Evolutionary conservation across 441 rosid species (phyloP).

Genomic region (Breynia disticha): DNA sequence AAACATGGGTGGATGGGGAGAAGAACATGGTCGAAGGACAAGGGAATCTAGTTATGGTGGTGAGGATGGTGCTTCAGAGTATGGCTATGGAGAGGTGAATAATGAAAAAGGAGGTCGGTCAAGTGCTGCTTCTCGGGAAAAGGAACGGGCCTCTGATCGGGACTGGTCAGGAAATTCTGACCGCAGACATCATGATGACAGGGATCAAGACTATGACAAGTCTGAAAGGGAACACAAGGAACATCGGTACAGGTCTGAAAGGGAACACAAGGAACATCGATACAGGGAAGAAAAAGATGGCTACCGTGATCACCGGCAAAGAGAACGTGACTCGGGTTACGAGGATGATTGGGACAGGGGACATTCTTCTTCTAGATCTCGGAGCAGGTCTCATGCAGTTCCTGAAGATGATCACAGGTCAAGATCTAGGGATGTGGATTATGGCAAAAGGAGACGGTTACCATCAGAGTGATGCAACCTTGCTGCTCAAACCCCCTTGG

Average conservation of each 20-base stretch:
- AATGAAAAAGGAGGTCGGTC: conserved; percentile 71
- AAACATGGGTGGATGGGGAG: conserved; percentile 79
- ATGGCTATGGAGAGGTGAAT: conserved; percentile 77
- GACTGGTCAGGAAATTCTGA: conserved; percentile 78
- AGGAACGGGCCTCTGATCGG: conserved; percentile 62
- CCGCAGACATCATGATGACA: conserved; percentile 64
- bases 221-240: conserved; percentile 26
- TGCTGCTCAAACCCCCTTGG: conserved; percentile 12
- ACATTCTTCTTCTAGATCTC: conserved; percentile 59
- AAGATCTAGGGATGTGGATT: conserved; percentile 80
- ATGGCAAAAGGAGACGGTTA: conserved; percentile 75
- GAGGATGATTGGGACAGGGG: conserved; percentile 79
- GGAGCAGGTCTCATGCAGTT: conserved; percentile 63
- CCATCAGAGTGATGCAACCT: conserved; percentile 42
- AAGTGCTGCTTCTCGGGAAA: conserved; percentile 45
- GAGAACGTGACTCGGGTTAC: conserved; percentile 62
- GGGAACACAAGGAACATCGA: conserved; percentile 53
- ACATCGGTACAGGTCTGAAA: conserved; percentile 21
- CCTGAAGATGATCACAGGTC: conserved; percentile 71
- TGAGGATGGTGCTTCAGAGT: conserved; percentile 89
- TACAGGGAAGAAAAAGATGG: conserved; percentile 66
- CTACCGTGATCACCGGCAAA: conserved; percentile 55
- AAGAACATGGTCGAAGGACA: conserved; percentile 53
- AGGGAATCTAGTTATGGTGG: conserved; percentile 81
- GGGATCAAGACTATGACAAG: conserved; percentile 53